A percentile compares a stretch with the other conserved stretches of the same genome.
phyloP scores from a whole-genome alignment of 352 stramenopile species.

The Phytopythium montanum region DNA sequence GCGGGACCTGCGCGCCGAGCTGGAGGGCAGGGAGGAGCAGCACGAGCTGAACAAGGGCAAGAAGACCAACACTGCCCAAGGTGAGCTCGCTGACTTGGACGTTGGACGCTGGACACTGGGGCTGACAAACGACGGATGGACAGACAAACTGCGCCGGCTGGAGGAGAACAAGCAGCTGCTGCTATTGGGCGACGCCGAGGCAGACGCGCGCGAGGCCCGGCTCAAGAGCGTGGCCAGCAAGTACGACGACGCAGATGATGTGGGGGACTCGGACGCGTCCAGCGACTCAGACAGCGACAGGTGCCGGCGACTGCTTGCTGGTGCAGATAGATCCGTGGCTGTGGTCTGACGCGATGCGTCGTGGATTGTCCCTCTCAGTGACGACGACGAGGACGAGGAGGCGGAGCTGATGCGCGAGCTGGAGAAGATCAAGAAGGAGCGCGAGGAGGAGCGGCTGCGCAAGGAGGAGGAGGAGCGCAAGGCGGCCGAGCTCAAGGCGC shows the following conservation, averaged over 20 bases:
- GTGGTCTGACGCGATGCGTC: neutral
- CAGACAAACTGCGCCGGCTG: constrained; percentile 63
- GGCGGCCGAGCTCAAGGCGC: constrained; percentile 71
- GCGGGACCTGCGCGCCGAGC: constrained; percentile 67
- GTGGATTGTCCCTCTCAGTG: constrained; percentile 10
- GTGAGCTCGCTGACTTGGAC: constrained; percentile 17
- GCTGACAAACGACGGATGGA: constrained; percentile 6
- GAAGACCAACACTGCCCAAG: constrained; percentile 75
- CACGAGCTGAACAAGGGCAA: constrained; percentile 77
- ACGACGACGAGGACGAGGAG: constrained; percentile 96
- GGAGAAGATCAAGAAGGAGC: constrained; percentile 97
- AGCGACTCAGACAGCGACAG: constrained; percentile 79
- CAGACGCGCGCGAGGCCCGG: constrained; percentile 72
- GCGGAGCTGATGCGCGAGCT: constrained; percentile 96
- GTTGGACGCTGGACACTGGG: neutral
- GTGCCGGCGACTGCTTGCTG: constrained; percentile 9
- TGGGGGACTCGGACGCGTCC: constrained; percentile 53
- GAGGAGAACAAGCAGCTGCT: constrained; percentile 85
- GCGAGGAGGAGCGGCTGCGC: constrained; percentile 89
- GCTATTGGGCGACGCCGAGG: constrained; percentile 66
- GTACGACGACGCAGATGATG: constrained; percentile 90
- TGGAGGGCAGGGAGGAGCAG: constrained; percentile 68
- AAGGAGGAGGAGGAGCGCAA: constrained; percentile 88
- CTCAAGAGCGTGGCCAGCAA: constrained; percentile 88
- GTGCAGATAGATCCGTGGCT: neutral